Conservation (phyloP, 2,329 filamentous ascomycete species). For the Fusarium sp. region DNA sequence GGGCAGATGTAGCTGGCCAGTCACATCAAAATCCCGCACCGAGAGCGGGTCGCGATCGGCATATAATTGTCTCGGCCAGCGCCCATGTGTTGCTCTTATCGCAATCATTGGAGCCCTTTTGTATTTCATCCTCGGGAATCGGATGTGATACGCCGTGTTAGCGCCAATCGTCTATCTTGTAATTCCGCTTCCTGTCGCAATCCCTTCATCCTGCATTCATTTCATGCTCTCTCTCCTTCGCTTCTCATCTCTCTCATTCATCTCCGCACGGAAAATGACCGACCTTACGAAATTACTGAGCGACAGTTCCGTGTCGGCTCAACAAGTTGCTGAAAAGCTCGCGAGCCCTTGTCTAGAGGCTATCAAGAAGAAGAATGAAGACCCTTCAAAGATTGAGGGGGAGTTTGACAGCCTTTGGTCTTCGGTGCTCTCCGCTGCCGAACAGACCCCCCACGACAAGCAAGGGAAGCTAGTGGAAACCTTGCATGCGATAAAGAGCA, state of each 20-base stretch:
- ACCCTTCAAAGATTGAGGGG: slow-evolving; percentile 15
- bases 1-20: slow-evolving; percentile 14
- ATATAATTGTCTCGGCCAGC: slow-evolving; percentile 21
- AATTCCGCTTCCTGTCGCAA: slow-evolving; percentile 6
- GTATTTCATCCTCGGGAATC: background rate
- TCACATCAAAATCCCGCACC: slow-evolving; percentile 6
- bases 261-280: slow-evolving; percentile 17
- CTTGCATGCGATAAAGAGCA: slow-evolving; percentile 29
- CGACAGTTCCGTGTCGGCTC: slow-evolving; percentile 8
- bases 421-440: slow-evolving; percentile 25
- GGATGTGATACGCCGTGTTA: background rate
- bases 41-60: slow-evolving; percentile 32
- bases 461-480: slow-evolving; percentile 37
- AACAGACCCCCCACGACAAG: slow-evolving; percentile 35
- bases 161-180: background rate
- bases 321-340: slow-evolving; percentile 26
- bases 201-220: background rate
- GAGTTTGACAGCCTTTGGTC: slow-evolving; percentile 27
- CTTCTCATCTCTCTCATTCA: background rate
- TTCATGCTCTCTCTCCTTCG: background rate
- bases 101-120: slow-evolving; percentile 8
- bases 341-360: slow-evolving; percentile 9
- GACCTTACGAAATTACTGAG: slow-evolving; percentile 4
- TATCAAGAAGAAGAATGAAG: slow-evolving; percentile 16
- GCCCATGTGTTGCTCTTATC: slow-evolving; percentile 34